Conservation (phyloP, 495 filamentous ascomycete species). For the Hypoxylon fuscum region DNA sequence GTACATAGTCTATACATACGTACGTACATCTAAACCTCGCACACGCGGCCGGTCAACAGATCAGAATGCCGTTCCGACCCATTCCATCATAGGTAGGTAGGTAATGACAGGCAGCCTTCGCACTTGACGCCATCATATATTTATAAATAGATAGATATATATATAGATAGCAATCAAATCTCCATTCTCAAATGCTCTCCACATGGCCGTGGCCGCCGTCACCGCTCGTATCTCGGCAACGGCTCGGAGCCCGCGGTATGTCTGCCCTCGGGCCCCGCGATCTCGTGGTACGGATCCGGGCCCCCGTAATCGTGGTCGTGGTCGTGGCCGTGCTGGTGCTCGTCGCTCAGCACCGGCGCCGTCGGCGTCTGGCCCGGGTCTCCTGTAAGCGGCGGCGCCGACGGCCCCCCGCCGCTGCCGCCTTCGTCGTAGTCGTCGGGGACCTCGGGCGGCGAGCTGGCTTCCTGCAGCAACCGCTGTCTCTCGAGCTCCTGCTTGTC, state of each 20-base stretch:
- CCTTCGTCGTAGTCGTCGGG: constrained; percentile 60
- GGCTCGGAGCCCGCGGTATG: constrained; percentile 43
- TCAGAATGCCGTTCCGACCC: too few species aligned
- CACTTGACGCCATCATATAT: not conserved
- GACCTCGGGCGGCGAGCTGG: constrained; percentile 71
- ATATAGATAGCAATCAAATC: not conserved
- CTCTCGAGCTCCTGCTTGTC: constrained; percentile 91
- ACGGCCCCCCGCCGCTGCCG: constrained; percentile 34
- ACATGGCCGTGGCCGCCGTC: too few species aligned
- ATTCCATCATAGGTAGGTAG: too few species aligned
- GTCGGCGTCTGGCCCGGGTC: constrained; percentile 58
- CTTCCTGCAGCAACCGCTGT: constrained; percentile 73
- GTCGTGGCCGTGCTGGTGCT: too few species aligned
- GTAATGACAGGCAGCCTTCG: too few species aligned
- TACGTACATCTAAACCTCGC: too few species aligned
- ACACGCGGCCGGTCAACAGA: too few species aligned
- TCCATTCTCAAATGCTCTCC: not conserved
- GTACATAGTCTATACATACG: too few species aligned
- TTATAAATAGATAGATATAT: too few species aligned
- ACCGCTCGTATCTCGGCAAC: constrained; percentile 57
- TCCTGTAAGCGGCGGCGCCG: constrained; percentile 30
- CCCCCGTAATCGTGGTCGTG: constrained; percentile 67
- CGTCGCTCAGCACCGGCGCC: constrained; percentile 72
- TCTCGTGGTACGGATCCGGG: constrained; percentile 45
- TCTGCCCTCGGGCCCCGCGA: constrained; percentile 30